phyloP scores from a whole-genome alignment of 352 stramenopile genomes.

The Globisporangium cystogenes region DNA sequence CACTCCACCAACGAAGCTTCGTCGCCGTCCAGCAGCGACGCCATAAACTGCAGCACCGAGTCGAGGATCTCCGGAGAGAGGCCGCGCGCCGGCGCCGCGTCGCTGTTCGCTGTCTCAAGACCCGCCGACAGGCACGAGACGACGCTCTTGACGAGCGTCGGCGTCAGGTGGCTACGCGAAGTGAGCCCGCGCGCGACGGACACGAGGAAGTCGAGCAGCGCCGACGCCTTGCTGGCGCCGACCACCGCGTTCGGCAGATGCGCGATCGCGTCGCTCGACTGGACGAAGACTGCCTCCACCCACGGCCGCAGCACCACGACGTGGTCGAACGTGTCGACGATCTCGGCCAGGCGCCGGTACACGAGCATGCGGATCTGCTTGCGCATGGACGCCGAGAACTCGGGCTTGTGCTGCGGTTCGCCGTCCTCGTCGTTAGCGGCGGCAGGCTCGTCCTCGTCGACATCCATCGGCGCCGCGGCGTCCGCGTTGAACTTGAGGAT shows the following conservation, averaged over 20 bases:
- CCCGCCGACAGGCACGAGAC: slow-evolving; percentile 67
- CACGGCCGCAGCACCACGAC: slow-evolving; percentile 58
- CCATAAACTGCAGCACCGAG: slow-evolving; percentile 70
- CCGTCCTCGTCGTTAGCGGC: slow-evolving; percentile 12
- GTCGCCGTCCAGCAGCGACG: slow-evolving; percentile 71
- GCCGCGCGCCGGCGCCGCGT: slow-evolving; percentile 26
- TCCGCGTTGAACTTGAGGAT: slow-evolving; percentile 58
- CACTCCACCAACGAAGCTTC: slow-evolving; percentile 26
- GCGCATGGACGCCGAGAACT: slow-evolving; percentile 44
- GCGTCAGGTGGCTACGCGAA: slow-evolving; percentile 31
- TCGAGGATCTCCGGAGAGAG: slow-evolving; percentile 68
- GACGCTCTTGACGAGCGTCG: slow-evolving; percentile 36
- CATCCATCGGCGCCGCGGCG: slow-evolving; percentile 17
- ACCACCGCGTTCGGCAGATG: slow-evolving; percentile 69
- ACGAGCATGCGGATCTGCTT: slow-evolving; percentile 81
- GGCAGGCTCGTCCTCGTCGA: slow-evolving; percentile 15
- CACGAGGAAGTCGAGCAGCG: slow-evolving; percentile 72
- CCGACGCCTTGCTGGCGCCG: slow-evolving; percentile 68
- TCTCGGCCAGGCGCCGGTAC: slow-evolving; percentile 63
- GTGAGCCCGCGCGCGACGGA: slow-evolving; percentile 39
- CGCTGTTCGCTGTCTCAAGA: slow-evolving; percentile 18
- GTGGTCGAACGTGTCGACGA: slow-evolving; percentile 78
- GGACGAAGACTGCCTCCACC: slow-evolving; percentile 40
- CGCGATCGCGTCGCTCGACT: slow-evolving; percentile 46
- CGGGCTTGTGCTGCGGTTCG: slow-evolving; percentile 10